Percentiles rank a stretch among this genome's conserved stretches.
These are phyloP conservation scores for Lachnum nothofagi DNA, from an alignment of 2,329 filamentous ascomycete genomes.

Conservation along the genomic window DNA sequence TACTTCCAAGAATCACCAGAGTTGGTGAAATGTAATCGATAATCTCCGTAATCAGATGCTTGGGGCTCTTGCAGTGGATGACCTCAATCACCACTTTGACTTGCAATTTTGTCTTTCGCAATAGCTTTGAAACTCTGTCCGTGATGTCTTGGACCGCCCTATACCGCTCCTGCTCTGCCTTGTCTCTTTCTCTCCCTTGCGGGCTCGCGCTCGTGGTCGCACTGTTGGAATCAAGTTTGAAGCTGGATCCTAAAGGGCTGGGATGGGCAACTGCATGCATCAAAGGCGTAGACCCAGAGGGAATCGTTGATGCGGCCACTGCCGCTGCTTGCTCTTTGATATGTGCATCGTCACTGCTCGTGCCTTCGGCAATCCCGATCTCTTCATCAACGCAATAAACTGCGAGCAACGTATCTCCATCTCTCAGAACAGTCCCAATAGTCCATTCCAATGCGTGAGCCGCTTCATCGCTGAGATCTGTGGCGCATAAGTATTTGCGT, in stretches of 20 bases:
- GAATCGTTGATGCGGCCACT: conserved; percentile 50
- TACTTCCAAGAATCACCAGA: conserved; percentile 84
- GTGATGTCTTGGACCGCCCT: conserved; percentile 80
- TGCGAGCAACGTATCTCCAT: conserved; percentile 88
- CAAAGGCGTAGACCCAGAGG: conserved; percentile 27
- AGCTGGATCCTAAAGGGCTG: conserved; percentile 21
- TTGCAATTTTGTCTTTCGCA: conserved; percentile 87
- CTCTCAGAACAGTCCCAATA: conserved; percentile 86
- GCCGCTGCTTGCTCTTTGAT: conserved; percentile 73
- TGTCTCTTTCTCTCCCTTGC: conserved; percentile 45
- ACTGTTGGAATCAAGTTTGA: conserved; percentile 23
- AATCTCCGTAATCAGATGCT: conserved; percentile 93
- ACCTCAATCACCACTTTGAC: conserved; percentile 93
- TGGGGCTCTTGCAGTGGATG: conserved; percentile 95
- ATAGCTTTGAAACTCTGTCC: conserved; percentile 72
- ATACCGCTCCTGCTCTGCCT: conserved; percentile 71
- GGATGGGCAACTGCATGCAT: conserved; percentile 16
- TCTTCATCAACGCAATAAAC: conserved; percentile 95
- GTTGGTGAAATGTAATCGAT: conserved; percentile 91
- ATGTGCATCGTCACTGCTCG: conserved; percentile 57
- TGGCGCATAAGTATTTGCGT: conserved; percentile 91
- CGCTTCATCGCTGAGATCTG: conserved; percentile 88
- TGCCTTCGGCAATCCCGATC: conserved; percentile 45
- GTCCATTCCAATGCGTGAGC: conserved; percentile 96
- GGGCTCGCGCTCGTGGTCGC: conserved; percentile 25